These are phyloP conservation scores for Kwoniella mangroviensis DNA, from an alignment of 768 basidiomycete genomes.

Conservation along the genomic window DNA sequence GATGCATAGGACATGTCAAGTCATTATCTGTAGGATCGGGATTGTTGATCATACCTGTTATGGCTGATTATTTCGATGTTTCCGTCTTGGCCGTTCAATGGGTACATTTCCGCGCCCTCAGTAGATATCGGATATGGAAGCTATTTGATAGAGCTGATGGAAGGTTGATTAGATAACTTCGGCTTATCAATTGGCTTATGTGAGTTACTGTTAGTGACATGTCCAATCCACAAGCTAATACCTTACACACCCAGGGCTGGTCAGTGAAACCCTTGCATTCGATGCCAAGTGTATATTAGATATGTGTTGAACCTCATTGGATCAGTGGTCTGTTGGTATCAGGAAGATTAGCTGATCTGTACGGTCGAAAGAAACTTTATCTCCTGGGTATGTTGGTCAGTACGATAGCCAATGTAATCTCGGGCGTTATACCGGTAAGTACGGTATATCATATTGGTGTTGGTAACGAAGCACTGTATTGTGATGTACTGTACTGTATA, in stretches of 20 bases:
- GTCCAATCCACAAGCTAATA: too few relatives aligned
- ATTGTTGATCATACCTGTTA: conserved; percentile 10
- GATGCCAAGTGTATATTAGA: too few relatives aligned
- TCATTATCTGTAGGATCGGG: conserved; percentile 9
- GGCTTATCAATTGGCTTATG: conserved; percentile 9
- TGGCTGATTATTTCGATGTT: conserved; percentile 3
- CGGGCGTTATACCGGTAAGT: conserved; percentile 25
- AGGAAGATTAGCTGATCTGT: conserved; percentile 53
- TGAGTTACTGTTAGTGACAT: neutral
- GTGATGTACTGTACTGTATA: neutral
- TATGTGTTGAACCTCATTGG: neutral
- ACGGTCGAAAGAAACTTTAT: conserved; percentile 74
- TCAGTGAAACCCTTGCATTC: neutral
- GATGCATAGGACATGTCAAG: neutral
- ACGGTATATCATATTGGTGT: too few relatives aligned
- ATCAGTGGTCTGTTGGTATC: conserved; percentile 36
- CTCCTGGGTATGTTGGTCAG: conserved; percentile 66
- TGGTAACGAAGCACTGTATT: too few relatives aligned
- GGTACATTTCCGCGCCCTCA: neutral
- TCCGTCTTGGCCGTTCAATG: conserved; percentile 9
- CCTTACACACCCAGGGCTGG: neutral
- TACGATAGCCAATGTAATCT: conserved; percentile 63
- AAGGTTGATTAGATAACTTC: neutral
- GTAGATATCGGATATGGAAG: neutral
- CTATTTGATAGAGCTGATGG: neutral